Evolutionary conservation across 192 early-diverging fungal species (phyloP).

Genomic region (Coemansia umbellata): DNA sequence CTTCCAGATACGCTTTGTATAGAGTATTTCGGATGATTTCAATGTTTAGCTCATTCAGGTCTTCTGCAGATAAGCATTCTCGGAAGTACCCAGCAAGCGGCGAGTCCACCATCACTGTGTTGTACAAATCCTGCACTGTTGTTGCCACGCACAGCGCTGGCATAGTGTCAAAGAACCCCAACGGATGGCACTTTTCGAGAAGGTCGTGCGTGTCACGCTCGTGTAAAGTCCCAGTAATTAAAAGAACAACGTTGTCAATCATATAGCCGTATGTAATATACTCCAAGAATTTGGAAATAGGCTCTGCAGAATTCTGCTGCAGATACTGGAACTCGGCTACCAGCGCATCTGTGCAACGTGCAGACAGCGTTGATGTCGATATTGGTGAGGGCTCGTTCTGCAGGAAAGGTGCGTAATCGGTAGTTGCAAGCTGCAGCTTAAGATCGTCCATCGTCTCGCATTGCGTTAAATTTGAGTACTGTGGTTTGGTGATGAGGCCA

Average conservation of each 20-base stretch:
- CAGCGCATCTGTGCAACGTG: slow-evolving; percentile 83
- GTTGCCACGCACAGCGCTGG: slow-evolving; percentile 97
- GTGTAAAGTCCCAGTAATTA: slow-evolving; percentile 97
- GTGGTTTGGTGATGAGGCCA: slow-evolving; percentile 71
- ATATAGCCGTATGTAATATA: slow-evolving; percentile 95
- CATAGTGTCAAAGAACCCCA: slow-evolving; percentile 98
- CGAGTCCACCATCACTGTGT: slow-evolving; percentile 94
- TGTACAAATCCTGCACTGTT: slow-evolving; percentile 91
- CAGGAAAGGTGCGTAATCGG: slow-evolving; percentile 92
- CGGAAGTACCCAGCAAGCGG: slow-evolving; percentile 98
- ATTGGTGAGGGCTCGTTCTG: slow-evolving; percentile 96
- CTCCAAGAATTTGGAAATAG: slow-evolving; percentile 88
- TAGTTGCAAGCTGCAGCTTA: slow-evolving; percentile 89
- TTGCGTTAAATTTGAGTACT: slow-evolving; percentile 95
- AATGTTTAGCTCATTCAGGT: slow-evolving; percentile 99
- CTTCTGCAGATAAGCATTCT: slow-evolving; percentile 93
- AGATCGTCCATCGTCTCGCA: slow-evolving; percentile 98
- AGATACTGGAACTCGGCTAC: slow-evolving; percentile 94
- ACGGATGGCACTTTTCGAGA: slow-evolving; percentile 94
- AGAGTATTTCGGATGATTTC: slow-evolving; percentile 99
- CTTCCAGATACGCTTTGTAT: slow-evolving; percentile 98
- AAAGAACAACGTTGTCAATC: slow-evolving; percentile 99
- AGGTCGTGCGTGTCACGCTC: slow-evolving; percentile 97
- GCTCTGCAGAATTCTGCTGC: slow-evolving; percentile 74
- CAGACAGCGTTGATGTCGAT: slow-evolving; percentile 86